Evolutionary conservation across 768 basidiomycete genomes (phyloP).

Genomic region (Rickenella mellea): DNA sequence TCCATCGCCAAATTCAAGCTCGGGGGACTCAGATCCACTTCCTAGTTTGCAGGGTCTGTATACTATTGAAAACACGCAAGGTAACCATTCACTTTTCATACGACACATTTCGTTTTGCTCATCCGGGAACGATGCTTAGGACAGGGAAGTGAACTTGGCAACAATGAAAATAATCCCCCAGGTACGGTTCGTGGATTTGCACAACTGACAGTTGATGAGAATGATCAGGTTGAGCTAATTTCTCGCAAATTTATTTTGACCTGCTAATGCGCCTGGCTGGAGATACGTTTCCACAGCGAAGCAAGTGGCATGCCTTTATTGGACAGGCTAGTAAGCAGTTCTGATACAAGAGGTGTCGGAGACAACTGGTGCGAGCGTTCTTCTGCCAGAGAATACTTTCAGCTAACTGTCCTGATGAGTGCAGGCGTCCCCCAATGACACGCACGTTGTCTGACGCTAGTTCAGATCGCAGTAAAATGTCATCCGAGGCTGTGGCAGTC

Average conservation of each 20-base stretch:
- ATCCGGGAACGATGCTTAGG: not conserved
- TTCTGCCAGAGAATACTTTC: constrained; percentile 6
- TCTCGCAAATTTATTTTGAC: not conserved
- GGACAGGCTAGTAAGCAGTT: constrained; percentile 53
- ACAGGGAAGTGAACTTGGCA: constrained; percentile 17
- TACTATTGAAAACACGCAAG: constrained; percentile 33
- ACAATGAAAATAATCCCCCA: no score
- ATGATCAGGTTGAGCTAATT: constrained; percentile 66
- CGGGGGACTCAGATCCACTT: no score
- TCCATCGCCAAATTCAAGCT: no score
- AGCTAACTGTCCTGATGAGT: constrained; percentile 11
- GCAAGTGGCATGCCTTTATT: constrained; percentile 69
- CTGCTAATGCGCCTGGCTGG: constrained; percentile 6
- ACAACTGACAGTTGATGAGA: constrained; percentile 65
- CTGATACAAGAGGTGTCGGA: constrained; percentile 58
- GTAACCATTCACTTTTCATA: constrained; percentile 7
- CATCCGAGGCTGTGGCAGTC: constrained; percentile 28
- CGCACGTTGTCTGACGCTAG: constrained; percentile 7
- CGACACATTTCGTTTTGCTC: not conserved
- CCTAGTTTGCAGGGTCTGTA: constrained; percentile 59
- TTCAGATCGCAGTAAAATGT: constrained; percentile 21
- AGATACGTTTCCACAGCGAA: constrained; percentile 82
- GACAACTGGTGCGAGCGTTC: constrained; percentile 47
- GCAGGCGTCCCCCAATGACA: constrained; percentile 36
- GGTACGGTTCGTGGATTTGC: no score